Evolutionary conservation across 2,329 filamentous ascomycete species (phyloP), one percentile per base, ranked within the genome.

Genomic region (Whalleya microplaca): DNA sequence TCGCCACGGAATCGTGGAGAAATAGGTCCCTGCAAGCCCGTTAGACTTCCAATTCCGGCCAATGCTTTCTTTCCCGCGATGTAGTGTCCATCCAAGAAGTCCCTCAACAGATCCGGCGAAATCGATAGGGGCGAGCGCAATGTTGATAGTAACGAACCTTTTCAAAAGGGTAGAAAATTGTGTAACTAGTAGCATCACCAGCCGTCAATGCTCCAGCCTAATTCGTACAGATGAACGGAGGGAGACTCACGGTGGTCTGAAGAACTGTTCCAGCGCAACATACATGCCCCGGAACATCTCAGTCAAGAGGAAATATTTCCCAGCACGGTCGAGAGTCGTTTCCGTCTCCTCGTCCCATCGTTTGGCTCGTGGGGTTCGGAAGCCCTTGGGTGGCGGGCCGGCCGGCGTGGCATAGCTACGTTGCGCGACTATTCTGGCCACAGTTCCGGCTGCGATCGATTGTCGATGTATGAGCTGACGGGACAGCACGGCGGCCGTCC

Each of bases 241-340:
- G 42, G 52, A 60, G 46, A 92, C 92, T 84, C 84, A 98, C 90
- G 95, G 93, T 78, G 94, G 92, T 76, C 95, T 84, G 83, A 99
- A 98, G 85, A 90, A 99, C 81, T 99, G 94, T 84, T 99, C 95
- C 73, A 99, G 74, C 76, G 95, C 86, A 66, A 99, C 88, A 73
- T 97, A 99, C 95, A 99, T 98, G 76, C 95, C 95, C 72, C 95
- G 87, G 75, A 91, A 84, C 89, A 98, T 95, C 83, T 99, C 95
- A 51, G 90, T 88, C 82, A 98, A 80, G 73, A 99, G 84, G 79
- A 99, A 99, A 82, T 92, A 98, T 74, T 93, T 95, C 67, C 91
- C 92, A 62, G 92, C 83, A 75, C 88, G 89, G 78, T 97, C 92
- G 66, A 96, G 78, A 37, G 89, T 85, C 63, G 83, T 86, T 73